Base-by-base conservation (phyloP, 2,329 filamentous ascomycete genomes). In the Escovopsis weberi region DNA sequence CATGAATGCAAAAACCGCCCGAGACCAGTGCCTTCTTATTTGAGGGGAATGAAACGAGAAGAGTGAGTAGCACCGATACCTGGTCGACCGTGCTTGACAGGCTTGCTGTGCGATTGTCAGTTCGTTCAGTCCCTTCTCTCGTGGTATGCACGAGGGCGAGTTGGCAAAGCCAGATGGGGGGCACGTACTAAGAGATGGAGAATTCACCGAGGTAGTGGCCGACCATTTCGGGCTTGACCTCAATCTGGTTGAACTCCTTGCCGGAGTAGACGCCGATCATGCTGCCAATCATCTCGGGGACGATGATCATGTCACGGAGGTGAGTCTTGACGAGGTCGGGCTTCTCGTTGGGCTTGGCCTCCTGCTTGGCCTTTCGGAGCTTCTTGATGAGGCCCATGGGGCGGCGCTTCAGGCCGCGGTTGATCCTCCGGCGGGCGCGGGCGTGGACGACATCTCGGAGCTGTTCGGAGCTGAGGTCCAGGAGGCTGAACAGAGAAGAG, bases 321-420 rank as follows among this genome's bases (percentile, higher is more conserved):
- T 98, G 89, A 51, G 89, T 98, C 84, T 95, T 95, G 78, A 96
- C 89, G 63, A 91, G 78, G 66, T 94, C 88, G 66, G 89, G 89
- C 85, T 96, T 95, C 87, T 96, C 89, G 75, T 98, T 98, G 67
- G 91, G 91, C 76, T 85, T 86, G 60, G 88, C 88, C 75, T 94
- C 87, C 73, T 94, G 86, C 83, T 95, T 95, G 59, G 91, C 83
- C 80, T 95, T 96, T 70, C 91, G 89, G 63, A 98, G 86, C 82
- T 98, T 98, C 86, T 96, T 96, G 82, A 98, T 96, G 64, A 98
- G 78, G 61, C 91, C 91, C 91, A 98, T 96, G 62, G 91, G 91
- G 79, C 94, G 94, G 77, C 91, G 88, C 85, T 96, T 98, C 63
- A 98, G 83, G 63, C 91, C 91, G 59, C 91, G 89, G 84, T 96